Evolutionary conservation across 2,329 filamentous ascomycete genomes (phyloP), one percentile per base, ranked within the genome.

Genomic region (Beauveria rudraprayagi): DNA sequence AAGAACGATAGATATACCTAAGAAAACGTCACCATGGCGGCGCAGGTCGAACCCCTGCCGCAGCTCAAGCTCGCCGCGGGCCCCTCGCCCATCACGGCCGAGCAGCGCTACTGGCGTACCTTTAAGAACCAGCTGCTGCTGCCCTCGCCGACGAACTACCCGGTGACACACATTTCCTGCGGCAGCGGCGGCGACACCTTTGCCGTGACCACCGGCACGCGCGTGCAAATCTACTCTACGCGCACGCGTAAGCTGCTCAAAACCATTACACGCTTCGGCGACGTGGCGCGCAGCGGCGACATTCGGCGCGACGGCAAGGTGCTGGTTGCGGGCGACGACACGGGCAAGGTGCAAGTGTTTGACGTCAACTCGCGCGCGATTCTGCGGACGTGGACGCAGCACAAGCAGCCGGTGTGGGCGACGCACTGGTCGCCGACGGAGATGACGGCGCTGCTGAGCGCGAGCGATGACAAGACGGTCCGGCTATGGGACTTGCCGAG

Each of bases 91-190:
- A 77, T 93, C 53, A 96, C 93, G 6, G 88, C 92, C 37, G 94
- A 99, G 78, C 92, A 97, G 77, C 84, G 88, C 66, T 97, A 97
- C 81, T 99, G 95, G 95, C 89, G 89, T 71, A 88, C 89, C 14
- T 99, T 99, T 80, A 92, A 91, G 77, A 94, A 92, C 67, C 90
- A 92, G 66, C 85, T 96, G 62, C 86, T 93, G 64, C 87, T 97
- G 64, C 90, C 94, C 51, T 96, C 93, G 65, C 92, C 92, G 65
- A 91, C 94, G 65, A 90, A 91, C 71, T 92, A 90, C 72, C 89
- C 91, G 51, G 85, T 99, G 69, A 96, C 92, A 40, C 88, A 95
- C 74, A 96, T 99, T 73, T 92, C 90, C 55, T 88, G 87, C 76
- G 79, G 76, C 68, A 46, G 47, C 47, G 47, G 41, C 37, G 37